A percentile compares a stretch with the other conserved stretches of the same genome.
phyloP scores from a whole-genome alignment of 306 rosid species.

The Malus sieversii region DNA sequence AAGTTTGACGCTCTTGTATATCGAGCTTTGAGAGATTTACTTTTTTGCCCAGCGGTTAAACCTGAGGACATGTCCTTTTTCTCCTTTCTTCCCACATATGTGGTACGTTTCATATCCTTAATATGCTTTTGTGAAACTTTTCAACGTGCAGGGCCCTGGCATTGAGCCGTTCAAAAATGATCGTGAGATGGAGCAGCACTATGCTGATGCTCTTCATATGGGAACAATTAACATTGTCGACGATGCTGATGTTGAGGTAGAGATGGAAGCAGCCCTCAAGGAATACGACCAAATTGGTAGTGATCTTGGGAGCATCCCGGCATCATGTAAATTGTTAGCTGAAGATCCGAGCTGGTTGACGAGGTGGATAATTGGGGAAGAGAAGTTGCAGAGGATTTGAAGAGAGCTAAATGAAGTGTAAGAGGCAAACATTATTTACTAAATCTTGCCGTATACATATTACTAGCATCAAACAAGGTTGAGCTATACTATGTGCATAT shows the following conservation, averaged over 20 bases:
- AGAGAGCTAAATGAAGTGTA: background rate
- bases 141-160: conserved; percentile 57
- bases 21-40: background rate
- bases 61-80: background rate
- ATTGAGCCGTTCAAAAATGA: conserved; percentile 59
- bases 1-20: background rate
- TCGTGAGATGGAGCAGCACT: conserved; percentile 63
- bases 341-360: conserved; percentile 93
- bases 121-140: background rate
- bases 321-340: conserved; percentile 52
- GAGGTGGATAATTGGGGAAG: conserved; percentile 77
- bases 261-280: conserved; percentile 77
- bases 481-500: background rate
- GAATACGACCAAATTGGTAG: conserved; percentile 69
- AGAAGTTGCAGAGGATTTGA: conserved; percentile 47
- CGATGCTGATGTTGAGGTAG: conserved; percentile 48
- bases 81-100: background rate
- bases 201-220: conserved; percentile 51
- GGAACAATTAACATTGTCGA: conserved; percentile 44
- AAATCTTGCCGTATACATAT: background rate
- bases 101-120: background rate
- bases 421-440: too few species aligned
- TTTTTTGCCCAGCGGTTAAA: background rate
- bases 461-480: background rate
- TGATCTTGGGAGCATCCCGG: conserved; percentile 79